phyloP scores from a whole-genome alignment of 805 yeast genomes.

The Saccharomycopsis capsularis region DNA sequence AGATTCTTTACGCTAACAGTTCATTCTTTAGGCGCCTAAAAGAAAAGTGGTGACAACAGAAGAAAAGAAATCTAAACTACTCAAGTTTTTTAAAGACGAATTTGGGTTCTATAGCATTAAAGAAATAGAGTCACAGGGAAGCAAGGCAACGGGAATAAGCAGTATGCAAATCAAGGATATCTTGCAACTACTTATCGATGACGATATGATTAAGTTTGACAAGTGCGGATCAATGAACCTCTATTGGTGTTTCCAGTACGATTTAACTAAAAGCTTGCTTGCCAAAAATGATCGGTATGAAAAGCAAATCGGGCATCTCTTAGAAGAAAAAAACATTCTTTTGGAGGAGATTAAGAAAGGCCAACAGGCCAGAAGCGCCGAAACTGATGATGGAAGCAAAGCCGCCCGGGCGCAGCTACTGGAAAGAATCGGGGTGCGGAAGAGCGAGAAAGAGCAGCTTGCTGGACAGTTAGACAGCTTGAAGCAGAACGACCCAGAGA shows the following conservation, averaged over 20 bases:
- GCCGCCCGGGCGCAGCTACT: neutral
- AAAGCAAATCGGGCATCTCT: too few relatives aligned
- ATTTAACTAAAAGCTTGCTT: conserved; percentile 19
- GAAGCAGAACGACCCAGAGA: conserved; percentile 14
- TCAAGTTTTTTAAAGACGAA: conserved; percentile 34
- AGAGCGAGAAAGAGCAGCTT: conserved; percentile 22
- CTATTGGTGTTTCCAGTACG: conserved; percentile 43
- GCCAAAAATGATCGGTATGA: conserved; percentile 10
- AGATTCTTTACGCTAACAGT: neutral
- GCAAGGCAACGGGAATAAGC: conserved; percentile 43
- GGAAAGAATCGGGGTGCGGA: neutral
- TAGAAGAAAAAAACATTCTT: too few relatives aligned
- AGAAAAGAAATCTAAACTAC: conserved; percentile 33
- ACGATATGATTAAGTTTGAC: conserved; percentile 40
- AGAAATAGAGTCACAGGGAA: conserved; percentile 42
- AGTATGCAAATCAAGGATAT: conserved; percentile 49
- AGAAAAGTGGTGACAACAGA: conserved; percentile 33
- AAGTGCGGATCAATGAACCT: conserved; percentile 50
- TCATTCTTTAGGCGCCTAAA: conserved; percentile 19
- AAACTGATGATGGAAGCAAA: too few relatives aligned
- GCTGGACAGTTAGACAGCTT: conserved; percentile 21
- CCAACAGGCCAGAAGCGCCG: too few relatives aligned
- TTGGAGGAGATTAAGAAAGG: neutral
- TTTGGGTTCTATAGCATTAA: conserved; percentile 42
- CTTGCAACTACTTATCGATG: conserved; percentile 41